Conservation (phyloP, 148 eudicot genomes). For the Pharnaceum exiguum region DNA sequence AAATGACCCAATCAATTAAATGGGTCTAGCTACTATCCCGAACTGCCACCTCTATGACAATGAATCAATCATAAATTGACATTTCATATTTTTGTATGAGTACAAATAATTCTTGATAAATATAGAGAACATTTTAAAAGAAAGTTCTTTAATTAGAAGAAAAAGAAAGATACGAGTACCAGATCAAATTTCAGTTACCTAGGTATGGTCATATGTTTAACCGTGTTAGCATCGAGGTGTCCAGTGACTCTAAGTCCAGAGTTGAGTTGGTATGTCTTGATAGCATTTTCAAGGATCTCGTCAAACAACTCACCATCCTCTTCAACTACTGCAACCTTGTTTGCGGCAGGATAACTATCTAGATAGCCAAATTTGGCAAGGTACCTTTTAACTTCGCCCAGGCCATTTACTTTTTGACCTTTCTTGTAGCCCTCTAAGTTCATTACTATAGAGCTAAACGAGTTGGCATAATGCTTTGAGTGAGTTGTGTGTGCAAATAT, state of each 20-base stretch:
- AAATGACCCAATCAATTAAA: too few relatives aligned
- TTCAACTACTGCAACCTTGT: neutral
- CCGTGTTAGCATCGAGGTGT: constrained; percentile 7
- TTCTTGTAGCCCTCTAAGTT: constrained; percentile 11
- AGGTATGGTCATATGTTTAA: constrained; percentile 14
- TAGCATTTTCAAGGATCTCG: constrained; percentile 11
- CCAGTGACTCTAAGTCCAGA: constrained; percentile 14
- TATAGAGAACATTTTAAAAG: too few relatives aligned
- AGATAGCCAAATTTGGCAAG: constrained; percentile 21
- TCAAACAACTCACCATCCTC: constrained; percentile 9
- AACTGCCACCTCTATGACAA: too few relatives aligned
- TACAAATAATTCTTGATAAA: constrained; percentile 42
- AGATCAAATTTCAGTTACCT: too few relatives aligned
- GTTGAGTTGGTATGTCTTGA: constrained; percentile 21
- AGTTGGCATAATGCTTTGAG: neutral
- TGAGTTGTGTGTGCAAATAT: neutral
- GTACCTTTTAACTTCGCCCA: constrained; percentile 11
- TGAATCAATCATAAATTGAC: too few relatives aligned
- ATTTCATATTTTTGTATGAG: too few relatives aligned
- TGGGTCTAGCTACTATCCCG: too few relatives aligned
- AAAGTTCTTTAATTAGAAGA: neutral
- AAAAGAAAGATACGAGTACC: neutral
- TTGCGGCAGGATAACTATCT: neutral
- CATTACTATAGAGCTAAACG: constrained; percentile 4
- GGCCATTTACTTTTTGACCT: constrained; percentile 16